Evolutionary conservation across 2,329 filamentous ascomycete species (phyloP), one percentile per base, ranked within the genome.

Genomic region (Dryadomyces quercivorus): DNA sequence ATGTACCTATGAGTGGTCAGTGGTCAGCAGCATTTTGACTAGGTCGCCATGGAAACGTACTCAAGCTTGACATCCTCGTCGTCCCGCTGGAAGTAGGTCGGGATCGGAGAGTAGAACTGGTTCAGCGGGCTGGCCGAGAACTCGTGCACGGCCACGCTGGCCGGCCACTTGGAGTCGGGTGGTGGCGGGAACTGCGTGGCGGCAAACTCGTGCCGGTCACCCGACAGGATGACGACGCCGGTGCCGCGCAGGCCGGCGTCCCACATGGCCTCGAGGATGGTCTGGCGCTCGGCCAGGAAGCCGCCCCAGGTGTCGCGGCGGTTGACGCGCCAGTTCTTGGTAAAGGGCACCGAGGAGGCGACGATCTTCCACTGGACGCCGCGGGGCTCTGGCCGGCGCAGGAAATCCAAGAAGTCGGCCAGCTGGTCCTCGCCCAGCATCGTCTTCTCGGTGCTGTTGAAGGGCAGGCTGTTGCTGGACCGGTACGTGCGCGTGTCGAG

Each of bases 181-280:
- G 75, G 81, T n/a, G 77, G 82, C 16, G 75, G 85, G 70, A 86
- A 85, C 50, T 84, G 82, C 0, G 92, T 97, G 0, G 92, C 91
- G 1, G 88, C 93, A 67, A 97, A 97, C 67, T 98, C 93, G 65
- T 98, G 93, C n/a, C 93, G 77, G 64, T 98, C 93, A 1, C 93
- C 93, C 16, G 86, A 93, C 12, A 98, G 74, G 13, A 97, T 75
- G 3, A 95, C 77, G 8, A 97, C 84, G 22, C 91, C 88, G 6
- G 86, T 73, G 7, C 88, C 86, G 5, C 81, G 79, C 1, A 50
- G 43, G n/a, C 88, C 84, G 0, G 86, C 84, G 58, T 87, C 84
- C 90, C 93, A 97, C 80, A 96, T 95, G 2, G 88, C 87, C 66
- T 95, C 86, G 15, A 98, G 82, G 26, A 97, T 79, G 54, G 74